Evolutionary conservation across 2,329 filamentous ascomycete species (phyloP).

Genomic region (Hirsutella minnesotensis): DNA sequence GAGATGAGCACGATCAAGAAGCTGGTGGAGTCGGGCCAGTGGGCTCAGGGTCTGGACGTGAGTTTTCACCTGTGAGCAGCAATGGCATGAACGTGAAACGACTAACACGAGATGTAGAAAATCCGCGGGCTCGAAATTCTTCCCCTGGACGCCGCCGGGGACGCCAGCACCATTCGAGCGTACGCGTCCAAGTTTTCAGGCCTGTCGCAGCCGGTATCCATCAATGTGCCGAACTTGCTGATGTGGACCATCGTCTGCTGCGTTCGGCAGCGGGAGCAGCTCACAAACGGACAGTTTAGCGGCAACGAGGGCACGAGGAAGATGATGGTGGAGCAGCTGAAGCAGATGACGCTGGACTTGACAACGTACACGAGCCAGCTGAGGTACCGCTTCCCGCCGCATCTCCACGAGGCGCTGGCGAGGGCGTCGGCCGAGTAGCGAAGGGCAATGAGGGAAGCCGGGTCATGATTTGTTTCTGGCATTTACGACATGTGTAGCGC

Average conservation of each 20-base stretch:
- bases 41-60: conserved; percentile 48
- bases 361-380: conserved; percentile 92
- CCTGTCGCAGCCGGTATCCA: conserved; percentile 68
- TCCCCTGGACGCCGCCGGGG: conserved; percentile 62
- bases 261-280: conserved; percentile 61
- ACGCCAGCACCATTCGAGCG: conserved; percentile 66
- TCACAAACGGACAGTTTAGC: conserved; percentile 62
- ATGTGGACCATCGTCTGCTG: conserved; percentile 91
- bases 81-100: not conserved
- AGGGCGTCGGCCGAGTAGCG: conserved; percentile 59
- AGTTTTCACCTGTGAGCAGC: conserved; percentile 6
- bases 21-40: conserved; percentile 40
- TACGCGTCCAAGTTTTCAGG: conserved; percentile 71
- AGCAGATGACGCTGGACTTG: conserved; percentile 75
- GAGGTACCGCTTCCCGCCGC: conserved; percentile 76
- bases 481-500: not conserved
- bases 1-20: conserved; percentile 51
- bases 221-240: conserved; percentile 81
- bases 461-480: not conserved
- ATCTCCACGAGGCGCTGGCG: conserved; percentile 80
- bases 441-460: not conserved
- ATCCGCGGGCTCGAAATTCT: conserved; percentile 69
- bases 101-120: conserved; percentile 34
- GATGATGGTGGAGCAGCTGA: conserved; percentile 57
- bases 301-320: conserved; percentile 54